These are phyloP conservation scores for Pseudohyphozyma bogoriensis DNA, from an alignment of 768 basidiomycete species.

Conservation along the genomic window DNA sequence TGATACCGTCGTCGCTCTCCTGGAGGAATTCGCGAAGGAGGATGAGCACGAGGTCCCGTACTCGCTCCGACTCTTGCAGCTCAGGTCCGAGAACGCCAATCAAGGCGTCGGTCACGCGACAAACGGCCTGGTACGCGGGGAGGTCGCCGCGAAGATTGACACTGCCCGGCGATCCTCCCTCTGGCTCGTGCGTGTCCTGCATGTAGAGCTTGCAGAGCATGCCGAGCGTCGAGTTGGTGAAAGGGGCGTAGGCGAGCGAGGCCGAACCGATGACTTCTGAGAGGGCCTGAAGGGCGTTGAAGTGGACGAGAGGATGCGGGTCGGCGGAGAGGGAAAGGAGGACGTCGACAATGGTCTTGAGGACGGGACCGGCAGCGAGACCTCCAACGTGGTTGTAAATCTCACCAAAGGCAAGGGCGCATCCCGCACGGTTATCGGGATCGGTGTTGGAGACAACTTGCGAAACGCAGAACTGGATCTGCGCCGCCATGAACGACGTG, in stretches of 20 bases:
- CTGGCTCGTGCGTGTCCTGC: slow-evolving; percentile 80
- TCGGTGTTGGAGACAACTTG: slow-evolving; percentile 90
- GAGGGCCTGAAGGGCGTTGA: slow-evolving; percentile 78
- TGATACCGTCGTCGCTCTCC: slow-evolving; percentile 77
- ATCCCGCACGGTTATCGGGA: slow-evolving; percentile 83
- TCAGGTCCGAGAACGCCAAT: slow-evolving; percentile 92
- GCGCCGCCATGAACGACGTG: slow-evolving; percentile 68
- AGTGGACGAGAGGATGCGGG: slow-evolving; percentile 92
- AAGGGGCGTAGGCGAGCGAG: slow-evolving; percentile 80
- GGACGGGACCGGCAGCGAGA: slow-evolving; percentile 81
- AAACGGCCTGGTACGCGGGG: slow-evolving; percentile 82
- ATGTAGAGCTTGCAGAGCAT: slow-evolving; percentile 84
- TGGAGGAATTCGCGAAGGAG: slow-evolving; percentile 73
- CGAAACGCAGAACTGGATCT: slow-evolving; percentile 83
- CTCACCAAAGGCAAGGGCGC: slow-evolving; percentile 80
- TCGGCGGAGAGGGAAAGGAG: slow-evolving; percentile 90
- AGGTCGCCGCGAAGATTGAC: slow-evolving; percentile 82
- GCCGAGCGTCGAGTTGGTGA: slow-evolving; percentile 74
- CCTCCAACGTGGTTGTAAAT: slow-evolving; percentile 88
- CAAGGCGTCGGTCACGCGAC: slow-evolving; percentile 82
- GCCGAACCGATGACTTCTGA: slow-evolving; percentile 82
- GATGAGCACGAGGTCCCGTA: slow-evolving; percentile 69
- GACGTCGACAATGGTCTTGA: slow-evolving; percentile 92
- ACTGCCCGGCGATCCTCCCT: slow-evolving; percentile 66
- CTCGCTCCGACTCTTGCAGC: slow-evolving; percentile 72